Conservation (phyloP, 2,329 filamentous ascomycete genomes). For the Paradendryphiella salina region DNA sequence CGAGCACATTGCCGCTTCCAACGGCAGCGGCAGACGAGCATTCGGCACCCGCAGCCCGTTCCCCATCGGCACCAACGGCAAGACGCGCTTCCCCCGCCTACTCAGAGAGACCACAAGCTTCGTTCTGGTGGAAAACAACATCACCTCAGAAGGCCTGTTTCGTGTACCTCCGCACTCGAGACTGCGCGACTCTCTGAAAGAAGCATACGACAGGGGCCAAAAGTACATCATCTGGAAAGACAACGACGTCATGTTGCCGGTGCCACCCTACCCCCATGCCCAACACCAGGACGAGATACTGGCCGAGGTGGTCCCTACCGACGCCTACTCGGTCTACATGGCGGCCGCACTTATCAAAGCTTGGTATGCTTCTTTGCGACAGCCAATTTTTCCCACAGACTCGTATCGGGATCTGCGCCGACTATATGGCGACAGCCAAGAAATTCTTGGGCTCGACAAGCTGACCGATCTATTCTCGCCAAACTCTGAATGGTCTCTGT, state of each 20-base stretch:
- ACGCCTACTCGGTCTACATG: slow-evolving; percentile 58
- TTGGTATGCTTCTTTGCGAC: slow-evolving; percentile 58
- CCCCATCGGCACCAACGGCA: slow-evolving; percentile 51
- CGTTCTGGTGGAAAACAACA: slow-evolving; percentile 53
- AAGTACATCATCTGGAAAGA: slow-evolving; percentile 59
- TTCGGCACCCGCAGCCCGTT: slow-evolving; percentile 55
- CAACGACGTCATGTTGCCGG: slow-evolving; percentile 39
- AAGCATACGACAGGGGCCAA: slow-evolving; percentile 60
- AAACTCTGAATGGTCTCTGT: slow-evolving; percentile 51
- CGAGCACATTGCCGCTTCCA: slow-evolving; percentile 53
- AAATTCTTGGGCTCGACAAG: slow-evolving; percentile 47
- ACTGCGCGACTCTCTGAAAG: slow-evolving; percentile 55
- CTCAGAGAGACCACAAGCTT: slow-evolving; percentile 59
- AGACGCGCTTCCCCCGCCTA: slow-evolving; percentile 55
- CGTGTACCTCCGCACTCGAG: slow-evolving; percentile 57
- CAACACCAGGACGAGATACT: slow-evolving; percentile 49
- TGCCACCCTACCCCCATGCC: slow-evolving; percentile 39
- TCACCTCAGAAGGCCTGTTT: slow-evolving; percentile 58
- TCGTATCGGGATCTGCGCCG: slow-evolving; percentile 54
- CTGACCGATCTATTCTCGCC: slow-evolving; percentile 53
- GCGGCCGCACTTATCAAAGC: slow-evolving; percentile 59
- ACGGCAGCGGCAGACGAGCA: slow-evolving; percentile 52
- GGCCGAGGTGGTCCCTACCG: slow-evolving; percentile 52
- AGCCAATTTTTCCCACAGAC: slow-evolving; percentile 56
- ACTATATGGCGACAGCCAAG: slow-evolving; percentile 48